Evolutionary conservation across 2,329 filamentous ascomycete species (phyloP), one percentile per base, ranked within the genome.

Genomic region (Lachnellula subtilissima): DNA sequence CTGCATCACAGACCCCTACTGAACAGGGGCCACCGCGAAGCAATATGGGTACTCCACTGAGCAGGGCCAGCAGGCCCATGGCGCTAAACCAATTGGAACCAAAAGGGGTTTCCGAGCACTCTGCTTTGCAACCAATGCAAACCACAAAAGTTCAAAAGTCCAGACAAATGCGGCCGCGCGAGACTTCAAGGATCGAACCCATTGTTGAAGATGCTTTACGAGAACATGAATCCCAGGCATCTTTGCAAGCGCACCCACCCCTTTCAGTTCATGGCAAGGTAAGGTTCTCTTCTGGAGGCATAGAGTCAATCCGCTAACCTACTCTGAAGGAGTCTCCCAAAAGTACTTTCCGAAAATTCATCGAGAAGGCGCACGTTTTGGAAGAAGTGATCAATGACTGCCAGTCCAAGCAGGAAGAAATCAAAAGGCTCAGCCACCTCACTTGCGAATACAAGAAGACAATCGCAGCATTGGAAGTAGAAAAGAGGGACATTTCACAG

Each of bases 401-500:
- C 23, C 11, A 51, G 23, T 39, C 15, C n/a, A 42, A 42, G 36
- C 42, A 60, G 25, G 23, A 25, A 23, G 56, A 63, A 25, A 59
- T 60, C 14, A 40, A 52, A 14, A 50, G 48, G 12, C 54, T 64
- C 11, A 54, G 52, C 11, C 17, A 39, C 7, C 50, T 43, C 2
- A 37, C 48, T 5, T 45, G 40, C 17, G 43, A 56, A 25, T 42
- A 50, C 1, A 55, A 39, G 22, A 35, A 63, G 17, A 42, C 54
- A 48, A 54, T 61, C 14, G 15, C 54, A 40, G 12, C 25, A 4
- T 47, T 67, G 22, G 55, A 63, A 36, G 36, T 15, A 1, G 57
- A 62, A 9, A 65, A 58, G 51, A 32, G 5, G 45, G 45, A 25
- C 54, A 69, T 53, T 53, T 65, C 36, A 4, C 39, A 58, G 23